Base-by-base conservation (phyloP, 805 yeast genomes). In the Saccharomycopsis lassenensis region DNA sequence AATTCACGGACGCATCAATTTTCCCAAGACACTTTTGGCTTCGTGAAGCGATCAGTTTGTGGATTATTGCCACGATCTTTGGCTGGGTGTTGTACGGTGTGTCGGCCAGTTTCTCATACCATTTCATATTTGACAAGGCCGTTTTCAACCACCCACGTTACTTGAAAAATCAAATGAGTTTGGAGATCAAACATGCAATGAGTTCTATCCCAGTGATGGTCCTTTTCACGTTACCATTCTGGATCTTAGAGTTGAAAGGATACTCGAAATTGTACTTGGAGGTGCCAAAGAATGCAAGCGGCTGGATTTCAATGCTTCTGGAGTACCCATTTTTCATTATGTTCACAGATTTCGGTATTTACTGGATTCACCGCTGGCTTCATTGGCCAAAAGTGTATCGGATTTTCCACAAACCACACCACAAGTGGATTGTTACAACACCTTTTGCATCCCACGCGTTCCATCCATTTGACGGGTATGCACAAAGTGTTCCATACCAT, bases 401-500 rank as follows among this genome's bases (percentile, higher is more conserved):
- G 64, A 57, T 52, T 18, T 63, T 91, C 44, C 98, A 91, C 65
- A 91, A 91, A 63, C 96, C 96, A 8, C 98, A 91, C 60, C 98
- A 91, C 70, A 91, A 91, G 63, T 91, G 98, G 98, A 75, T 91
- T 48, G 95, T 91, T 27, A 89, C 97, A 44, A 89, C 98, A 7
- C 98, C 98, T 29, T 91, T 80, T 62, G 98, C 98, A 1, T 84
- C 95, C 6, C 96, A 87, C 54, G 96, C 97, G 18, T 91, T 91
- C 85, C 95, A 91, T 59, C 97, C 98, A 10, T 81, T 91, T 36
- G 98, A 91, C 51, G 98, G 98, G 26, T 91, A 82, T 64, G 64
- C 74, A 41, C 98, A 91, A 65, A 80, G 94, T 24, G 55, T 91
- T 46, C 95, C 98, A 10, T 91, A 91, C 63, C 98, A 91, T 58